A percentile compares a stretch with the other conserved stretches of the same genome.
Conservation (phyloP, 257 asterid genomes). For the Sherardia arvensis region DNA sequence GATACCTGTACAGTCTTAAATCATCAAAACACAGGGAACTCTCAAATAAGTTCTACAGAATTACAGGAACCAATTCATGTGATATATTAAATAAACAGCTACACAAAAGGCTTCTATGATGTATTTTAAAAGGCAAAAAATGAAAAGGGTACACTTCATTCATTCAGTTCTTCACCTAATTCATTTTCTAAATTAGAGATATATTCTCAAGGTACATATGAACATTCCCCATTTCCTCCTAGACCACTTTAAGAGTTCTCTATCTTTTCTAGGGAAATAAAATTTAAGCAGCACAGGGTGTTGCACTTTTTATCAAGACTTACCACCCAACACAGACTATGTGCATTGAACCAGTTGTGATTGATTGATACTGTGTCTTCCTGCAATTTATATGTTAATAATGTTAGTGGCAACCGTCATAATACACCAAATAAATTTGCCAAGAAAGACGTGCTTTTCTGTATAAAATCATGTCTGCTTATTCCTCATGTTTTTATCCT, state of each 20-base stretch:
- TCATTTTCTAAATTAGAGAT: background rate
- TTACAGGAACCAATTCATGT: background rate
- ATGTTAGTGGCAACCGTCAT: conserved; percentile 6
- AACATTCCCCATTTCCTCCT: background rate
- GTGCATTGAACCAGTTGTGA: conserved; percentile 94
- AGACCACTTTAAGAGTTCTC: background rate
- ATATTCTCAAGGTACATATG: background rate
- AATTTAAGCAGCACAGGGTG: background rate
- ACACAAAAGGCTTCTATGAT: no score
- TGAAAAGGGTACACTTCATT: background rate
- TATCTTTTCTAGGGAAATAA: no score
- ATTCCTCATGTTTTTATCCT: background rate
- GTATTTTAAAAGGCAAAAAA: no score
- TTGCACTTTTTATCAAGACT: conserved; percentile 16
- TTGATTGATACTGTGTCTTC: conserved; percentile 92
- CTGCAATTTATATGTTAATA: conserved; percentile 32
- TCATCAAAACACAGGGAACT: background rate
- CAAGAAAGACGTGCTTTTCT: background rate
- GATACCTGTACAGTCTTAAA: background rate
- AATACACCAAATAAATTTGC: background rate
- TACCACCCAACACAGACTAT: conserved; percentile 81
- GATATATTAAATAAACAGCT: background rate
- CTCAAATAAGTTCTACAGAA: background rate
- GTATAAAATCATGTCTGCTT: background rate
- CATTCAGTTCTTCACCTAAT: background rate